These are phyloP conservation scores for Pittosporum tobira DNA, from an alignment of 129 eudicot species.

Conservation along the genomic window DNA sequence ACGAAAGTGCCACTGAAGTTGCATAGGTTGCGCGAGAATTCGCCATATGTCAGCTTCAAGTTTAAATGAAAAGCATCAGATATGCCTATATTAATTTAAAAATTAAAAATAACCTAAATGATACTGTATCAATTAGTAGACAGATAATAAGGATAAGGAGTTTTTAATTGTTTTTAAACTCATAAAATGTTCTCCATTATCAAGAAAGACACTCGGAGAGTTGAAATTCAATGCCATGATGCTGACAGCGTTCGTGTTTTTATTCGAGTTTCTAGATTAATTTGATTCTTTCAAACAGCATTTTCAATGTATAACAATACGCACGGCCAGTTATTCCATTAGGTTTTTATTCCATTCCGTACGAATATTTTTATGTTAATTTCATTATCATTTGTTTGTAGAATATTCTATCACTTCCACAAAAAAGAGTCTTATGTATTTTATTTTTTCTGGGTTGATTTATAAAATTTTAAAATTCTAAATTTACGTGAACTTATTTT, in stretches of 20 bases:
- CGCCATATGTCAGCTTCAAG: constrained; percentile 10
- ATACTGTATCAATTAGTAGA: neutral
- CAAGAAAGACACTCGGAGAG: constrained; percentile 7
- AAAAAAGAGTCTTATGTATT: too few species aligned
- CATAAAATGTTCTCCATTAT: neutral
- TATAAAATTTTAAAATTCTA: too few species aligned
- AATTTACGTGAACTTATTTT: too few species aligned
- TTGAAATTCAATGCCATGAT: neutral
- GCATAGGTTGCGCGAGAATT: neutral
- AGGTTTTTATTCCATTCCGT: neutral
- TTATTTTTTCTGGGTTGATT: too few species aligned
- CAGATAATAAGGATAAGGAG: constrained; percentile 4
- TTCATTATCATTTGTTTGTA: neutral
- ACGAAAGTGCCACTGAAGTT: neutral
- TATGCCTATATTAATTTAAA: too few species aligned
- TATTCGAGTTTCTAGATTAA: neutral
- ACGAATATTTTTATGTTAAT: neutral
- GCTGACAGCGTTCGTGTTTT: constrained; percentile 9
- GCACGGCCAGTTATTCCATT: neutral
- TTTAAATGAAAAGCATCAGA: neutral
- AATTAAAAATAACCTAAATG: neutral
- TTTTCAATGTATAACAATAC: constrained; percentile 11
- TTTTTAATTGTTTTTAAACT: too few species aligned
- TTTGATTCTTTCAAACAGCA: constrained; percentile 29
- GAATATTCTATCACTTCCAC: too few species aligned